Percentiles rank a stretch among this genome's conserved stretches.
Conservation (phyloP, 495 filamentous ascomycete species). For the Daldinia caldariorum region DNA sequence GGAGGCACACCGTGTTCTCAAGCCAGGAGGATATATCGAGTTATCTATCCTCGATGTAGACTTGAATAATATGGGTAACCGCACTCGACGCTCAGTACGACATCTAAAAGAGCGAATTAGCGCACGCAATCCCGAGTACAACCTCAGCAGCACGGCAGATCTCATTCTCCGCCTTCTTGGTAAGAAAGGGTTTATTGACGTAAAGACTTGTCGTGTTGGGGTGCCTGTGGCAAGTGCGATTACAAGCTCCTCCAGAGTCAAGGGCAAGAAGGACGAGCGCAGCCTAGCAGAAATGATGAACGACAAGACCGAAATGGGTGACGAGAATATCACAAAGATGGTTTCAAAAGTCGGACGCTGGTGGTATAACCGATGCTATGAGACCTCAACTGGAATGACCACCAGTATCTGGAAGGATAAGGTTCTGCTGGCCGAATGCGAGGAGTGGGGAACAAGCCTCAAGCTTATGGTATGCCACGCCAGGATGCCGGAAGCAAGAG, state of each 20-base stretch:
- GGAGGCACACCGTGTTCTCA: constrained; percentile 90
- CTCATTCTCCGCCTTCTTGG: constrained; percentile 79
- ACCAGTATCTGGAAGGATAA: constrained; percentile 84
- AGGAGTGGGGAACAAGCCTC: constrained; percentile 85
- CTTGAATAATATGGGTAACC: constrained; percentile 85
- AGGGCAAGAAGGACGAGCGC: constrained; percentile 58
- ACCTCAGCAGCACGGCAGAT: constrained; percentile 79
- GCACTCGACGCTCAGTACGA: constrained; percentile 78
- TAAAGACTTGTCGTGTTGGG: constrained; percentile 87
- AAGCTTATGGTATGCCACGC: constrained; percentile 92
- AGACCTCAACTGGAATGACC: constrained; percentile 66
- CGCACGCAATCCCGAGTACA: constrained; percentile 64
- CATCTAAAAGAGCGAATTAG: constrained; percentile 80
- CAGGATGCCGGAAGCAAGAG: constrained; percentile 57
- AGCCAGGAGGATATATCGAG: constrained; percentile 89
- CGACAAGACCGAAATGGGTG: constrained; percentile 68
- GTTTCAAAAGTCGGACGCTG: constrained; percentile 91
- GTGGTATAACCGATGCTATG: constrained; percentile 97
- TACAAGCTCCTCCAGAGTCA: constrained; percentile 47
- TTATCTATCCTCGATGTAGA: constrained; percentile 85
- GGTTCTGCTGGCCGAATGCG: constrained; percentile 81
- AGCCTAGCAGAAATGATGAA: constrained; percentile 77
- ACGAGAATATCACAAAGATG: constrained; percentile 88
- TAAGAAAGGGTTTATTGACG: constrained; percentile 79
- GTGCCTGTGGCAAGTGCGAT: constrained; percentile 86